phyloP scores from a whole-genome alignment of 768 basidiomycete genomes.

The Naganishia antarctica region DNA sequence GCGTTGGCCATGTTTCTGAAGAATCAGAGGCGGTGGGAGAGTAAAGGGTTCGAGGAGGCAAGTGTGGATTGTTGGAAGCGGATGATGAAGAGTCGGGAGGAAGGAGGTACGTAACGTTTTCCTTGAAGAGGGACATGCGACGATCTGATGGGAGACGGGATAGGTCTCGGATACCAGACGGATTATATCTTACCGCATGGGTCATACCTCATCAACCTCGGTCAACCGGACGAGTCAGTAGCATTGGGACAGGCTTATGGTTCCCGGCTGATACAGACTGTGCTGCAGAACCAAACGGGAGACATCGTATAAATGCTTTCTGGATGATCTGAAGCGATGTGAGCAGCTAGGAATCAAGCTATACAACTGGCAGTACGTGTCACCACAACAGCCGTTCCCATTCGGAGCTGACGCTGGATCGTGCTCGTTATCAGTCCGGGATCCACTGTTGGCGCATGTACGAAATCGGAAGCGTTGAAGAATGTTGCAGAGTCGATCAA shows the following conservation, averaged over 20 bases:
- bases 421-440: slow-evolving; percentile 60
- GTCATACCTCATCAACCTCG: slow-evolving; percentile 78
- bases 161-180: slow-evolving; percentile 59
- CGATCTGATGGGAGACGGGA: neutral
- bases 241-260: slow-evolving; percentile 34
- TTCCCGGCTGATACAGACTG: slow-evolving; percentile 54
- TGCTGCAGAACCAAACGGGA: slow-evolving; percentile 41
- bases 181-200: slow-evolving; percentile 73
- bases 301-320: slow-evolving; percentile 59
- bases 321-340: slow-evolving; percentile 75
- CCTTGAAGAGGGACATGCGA: neutral
- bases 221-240: slow-evolving; percentile 24
- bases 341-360: slow-evolving; percentile 66
- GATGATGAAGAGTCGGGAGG: slow-evolving; percentile 54
- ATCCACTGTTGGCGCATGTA: slow-evolving; percentile 69
- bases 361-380: slow-evolving; percentile 79
- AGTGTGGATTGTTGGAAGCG: slow-evolving; percentile 60
- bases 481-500: slow-evolving; percentile 70
- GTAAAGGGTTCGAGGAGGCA: slow-evolving; percentile 57
- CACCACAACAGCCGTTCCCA: neutral
- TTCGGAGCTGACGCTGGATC: neutral
- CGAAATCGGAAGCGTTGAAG: slow-evolving; percentile 59
- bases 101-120: slow-evolving; percentile 37
- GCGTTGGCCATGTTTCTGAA: slow-evolving; percentile 80
- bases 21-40: slow-evolving; percentile 74